Base-by-base conservation (phyloP, 129 eudicot species). In the Tagetes patula region DNA sequence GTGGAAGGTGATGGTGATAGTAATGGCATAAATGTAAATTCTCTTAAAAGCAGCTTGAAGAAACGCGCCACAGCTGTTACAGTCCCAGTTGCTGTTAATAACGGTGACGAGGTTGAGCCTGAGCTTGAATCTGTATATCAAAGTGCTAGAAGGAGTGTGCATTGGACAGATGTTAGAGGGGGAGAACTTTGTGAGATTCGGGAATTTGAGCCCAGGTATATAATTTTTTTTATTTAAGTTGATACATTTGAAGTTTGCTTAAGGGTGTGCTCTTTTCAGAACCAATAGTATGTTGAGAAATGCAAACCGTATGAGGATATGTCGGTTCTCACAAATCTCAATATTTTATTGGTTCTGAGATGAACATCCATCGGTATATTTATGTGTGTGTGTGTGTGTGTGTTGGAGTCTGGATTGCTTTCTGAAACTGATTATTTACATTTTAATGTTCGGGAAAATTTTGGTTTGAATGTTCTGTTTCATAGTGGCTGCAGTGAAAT, bases 181-280 rank as follows among this genome's bases (percentile, higher is more conserved):
- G 96, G 92, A 63, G 96, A 92, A 76, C 96, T 92, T 73, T 84
- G 84, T 46, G 89, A 89, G 78, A 82, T 92, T 70, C 88, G 96
- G 71, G 97, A 92, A 85, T 92, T 88, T 67, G 97, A 92, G 84
- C 82, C 85, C 80, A 92, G 97, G 97, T 43, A 43, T 92, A 88
- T 60, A 71, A 50, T 69, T 64, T 38, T 12, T 36, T 3, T 60
- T 60, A 1, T 60, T 60, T 60, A 5, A 59, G 11, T 60, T 59
- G 6, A 59, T 59, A 3, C 9, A 33, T 33, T 33, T 32, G 3
- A 7, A 32, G 41, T 33, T 59, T 33, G 41, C 41, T 59, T 59
- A 59, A 32, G 41, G 65, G 32, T 32, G 33, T 36, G 13, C 12
- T 62, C 46, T 62, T 58, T 58, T 38, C 27, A 20, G 27, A 20